Evolutionary conservation across 176 grass and related monocot genomes (phyloP), one percentile per base, ranked within the genome.

Genomic region (Tillandsia leiboldiana): DNA sequence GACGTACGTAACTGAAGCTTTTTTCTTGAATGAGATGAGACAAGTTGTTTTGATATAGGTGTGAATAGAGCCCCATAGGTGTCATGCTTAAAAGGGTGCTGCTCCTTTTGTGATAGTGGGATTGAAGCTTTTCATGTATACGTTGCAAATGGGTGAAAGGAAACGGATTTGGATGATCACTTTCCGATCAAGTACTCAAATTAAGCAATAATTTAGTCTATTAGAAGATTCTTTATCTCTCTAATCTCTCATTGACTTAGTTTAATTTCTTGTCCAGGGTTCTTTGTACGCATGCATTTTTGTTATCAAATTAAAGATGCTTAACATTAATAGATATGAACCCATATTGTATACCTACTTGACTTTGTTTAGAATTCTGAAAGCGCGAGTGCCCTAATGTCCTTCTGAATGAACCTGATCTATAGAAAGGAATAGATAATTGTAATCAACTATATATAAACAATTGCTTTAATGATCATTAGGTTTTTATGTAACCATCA

Each of bases 271-370:
- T 57, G n/a, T 57, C 7, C 8, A 14, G 12, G 12, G 13, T 57
- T 57, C 56, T 61, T 20, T 61, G 56, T 61, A 61, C 56, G 56
- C n/a, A 61, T 59, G 54, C 54, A 59, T 59, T n/a, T 56, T n/a
- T 56, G 10, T 56, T n/a, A 56, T 13, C 13, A n/a, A 13, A 12
- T 11, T 53, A 53, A 42, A 42, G 3, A 42, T 42, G 3, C 33
- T 42, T 42, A 42, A 42, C 33, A 20, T 20, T 20, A 42, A 42
- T 42, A 42, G 33, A 42, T 42, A 42, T 5, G 5, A 42, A 42
- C 33, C 33, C 12, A 56, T 56, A 56, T 2, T 15, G 52, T 56
- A 13, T 56, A 56, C 52, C 15, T 56, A 56, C 52, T 5, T 56
- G 11, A 59, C 54, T 22, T 59, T 59, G 9, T 17, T 20, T 61